Evolutionary conservation across 345 rosid species (phyloP).

Genomic region (Eucalyptus cloeziana): DNA sequence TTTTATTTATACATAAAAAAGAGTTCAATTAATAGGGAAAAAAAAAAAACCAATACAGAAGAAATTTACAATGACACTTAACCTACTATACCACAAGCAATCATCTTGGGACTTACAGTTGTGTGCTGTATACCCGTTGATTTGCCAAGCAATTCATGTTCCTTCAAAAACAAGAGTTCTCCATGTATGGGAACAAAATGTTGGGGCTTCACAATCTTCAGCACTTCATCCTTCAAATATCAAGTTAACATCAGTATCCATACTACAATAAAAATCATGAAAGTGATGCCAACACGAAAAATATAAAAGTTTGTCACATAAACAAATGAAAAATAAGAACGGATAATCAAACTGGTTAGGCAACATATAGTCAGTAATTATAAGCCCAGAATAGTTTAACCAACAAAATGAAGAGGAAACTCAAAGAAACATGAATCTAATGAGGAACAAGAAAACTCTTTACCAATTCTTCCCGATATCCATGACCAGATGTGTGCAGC

Average conservation of each 20-base stretch:
- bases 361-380: not conserved
- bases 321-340: not conserved
- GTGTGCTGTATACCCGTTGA: constrained; percentile 91
- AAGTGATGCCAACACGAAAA: not conserved
- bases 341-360: not conserved
- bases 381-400: not conserved
- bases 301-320: not conserved
- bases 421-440: not conserved
- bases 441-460: not conserved
- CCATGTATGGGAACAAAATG: constrained; percentile 98
- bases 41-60: not conserved
- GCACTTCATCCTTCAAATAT: constrained; percentile 72
- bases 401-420: not conserved
- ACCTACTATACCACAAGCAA: not conserved
- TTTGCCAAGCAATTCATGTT: constrained; percentile 91
- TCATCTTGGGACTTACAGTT: constrained; percentile 45
- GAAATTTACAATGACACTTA: not conserved
- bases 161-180: constrained; percentile 94
- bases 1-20: not conserved
- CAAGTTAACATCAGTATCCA: not conserved
- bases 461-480: constrained; percentile 94
- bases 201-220: constrained; percentile 91
- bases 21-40: not conserved
- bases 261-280: not conserved
- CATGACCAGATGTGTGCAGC: constrained; percentile 98